Percentiles rank a stretch among this genome's conserved stretches.
Evolutionary conservation across 2,329 filamentous ascomycete species (phyloP).

Genomic region (Ceratocystiopsis brevicomis): DNA sequence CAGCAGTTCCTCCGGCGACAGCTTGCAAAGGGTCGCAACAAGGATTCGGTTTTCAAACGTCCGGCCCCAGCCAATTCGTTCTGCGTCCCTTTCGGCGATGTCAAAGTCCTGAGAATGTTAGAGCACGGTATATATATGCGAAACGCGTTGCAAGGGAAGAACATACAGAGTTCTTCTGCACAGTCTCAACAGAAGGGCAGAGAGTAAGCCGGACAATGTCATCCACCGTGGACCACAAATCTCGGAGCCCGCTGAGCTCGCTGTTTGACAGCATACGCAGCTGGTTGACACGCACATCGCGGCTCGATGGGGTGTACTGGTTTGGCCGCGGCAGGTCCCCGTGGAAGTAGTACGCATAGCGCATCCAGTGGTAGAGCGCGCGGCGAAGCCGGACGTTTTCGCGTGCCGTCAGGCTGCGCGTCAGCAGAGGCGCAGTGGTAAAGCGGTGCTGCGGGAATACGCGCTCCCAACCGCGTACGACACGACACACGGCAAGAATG

Average conservation of each 20-base stretch:
- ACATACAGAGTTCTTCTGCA: slow-evolving; percentile 17
- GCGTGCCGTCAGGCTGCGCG: slow-evolving; percentile 22
- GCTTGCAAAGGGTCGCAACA: slow-evolving; percentile 25
- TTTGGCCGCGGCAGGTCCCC: slow-evolving; percentile 18
- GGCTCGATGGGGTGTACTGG: slow-evolving; percentile 7
- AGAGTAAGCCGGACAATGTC: slow-evolving; percentile 26
- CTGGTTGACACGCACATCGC: slow-evolving; percentile 22
- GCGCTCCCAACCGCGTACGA: slow-evolving; percentile 21
- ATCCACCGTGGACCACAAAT: slow-evolving; percentile 26
- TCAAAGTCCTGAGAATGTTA: slow-evolving; percentile 8
- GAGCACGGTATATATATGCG: background rate
- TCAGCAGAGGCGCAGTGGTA: slow-evolving; percentile 21
- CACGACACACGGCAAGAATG: slow-evolving; percentile 16
- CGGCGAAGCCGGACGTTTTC: slow-evolving; percentile 29
- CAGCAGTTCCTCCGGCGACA: slow-evolving; percentile 30
- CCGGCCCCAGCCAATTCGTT: slow-evolving; percentile 14
- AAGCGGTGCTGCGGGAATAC: slow-evolving; percentile 21
- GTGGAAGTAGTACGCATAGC: slow-evolving; percentile 34
- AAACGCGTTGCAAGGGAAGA: background rate
- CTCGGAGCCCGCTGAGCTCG: slow-evolving; percentile 25
- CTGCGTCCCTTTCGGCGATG: slow-evolving; percentile 10
- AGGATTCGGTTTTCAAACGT: slow-evolving; percentile 13
- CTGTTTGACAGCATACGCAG: slow-evolving; percentile 25
- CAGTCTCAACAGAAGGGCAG: slow-evolving; percentile 25
- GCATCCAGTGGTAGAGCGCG: slow-evolving; percentile 35